Conservation (phyloP, 2,329 filamentous ascomycete genomes). For the Fusarium irregulare region DNA sequence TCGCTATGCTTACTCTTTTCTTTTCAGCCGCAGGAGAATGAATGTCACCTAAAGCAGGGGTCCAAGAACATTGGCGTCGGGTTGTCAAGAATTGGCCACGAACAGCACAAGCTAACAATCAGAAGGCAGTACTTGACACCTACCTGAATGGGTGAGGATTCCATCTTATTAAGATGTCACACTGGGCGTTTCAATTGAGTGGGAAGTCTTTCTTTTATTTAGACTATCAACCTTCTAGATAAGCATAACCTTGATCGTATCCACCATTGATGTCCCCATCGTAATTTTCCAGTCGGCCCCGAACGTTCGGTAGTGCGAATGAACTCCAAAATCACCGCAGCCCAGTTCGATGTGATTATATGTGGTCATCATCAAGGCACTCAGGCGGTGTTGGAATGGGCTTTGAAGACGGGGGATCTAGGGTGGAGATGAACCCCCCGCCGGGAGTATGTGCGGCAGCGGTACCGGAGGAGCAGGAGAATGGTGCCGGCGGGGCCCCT, state of each 20-base stretch:
- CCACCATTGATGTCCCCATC: too few species aligned
- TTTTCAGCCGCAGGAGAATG: neutral
- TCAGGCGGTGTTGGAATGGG: too few species aligned
- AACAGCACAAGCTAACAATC: too few species aligned
- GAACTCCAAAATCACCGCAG: too few species aligned
- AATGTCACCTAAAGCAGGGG: neutral
- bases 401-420: too few species aligned
- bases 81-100: too few species aligned
- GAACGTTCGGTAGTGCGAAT: too few species aligned
- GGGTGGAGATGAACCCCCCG: too few species aligned
- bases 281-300: too few species aligned
- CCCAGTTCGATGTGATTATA: too few species aligned
- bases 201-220: neutral
- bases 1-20: constrained; percentile 16
- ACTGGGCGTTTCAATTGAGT: neutral
- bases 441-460: too few species aligned
- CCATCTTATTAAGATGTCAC: neutral
- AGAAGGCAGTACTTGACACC: neutral
- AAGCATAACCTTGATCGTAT: neutral
- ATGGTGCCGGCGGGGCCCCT: neutral
- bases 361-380: too few species aligned
- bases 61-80: neutral
- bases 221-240: neutral
- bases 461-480: neutral
- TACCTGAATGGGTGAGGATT: neutral